A percentile compares a stretch with the other conserved stretches of the same genome.
Evolutionary conservation across 2,329 filamentous ascomycete genomes (phyloP).

Genomic region (Fusarium avenaceum): DNA sequence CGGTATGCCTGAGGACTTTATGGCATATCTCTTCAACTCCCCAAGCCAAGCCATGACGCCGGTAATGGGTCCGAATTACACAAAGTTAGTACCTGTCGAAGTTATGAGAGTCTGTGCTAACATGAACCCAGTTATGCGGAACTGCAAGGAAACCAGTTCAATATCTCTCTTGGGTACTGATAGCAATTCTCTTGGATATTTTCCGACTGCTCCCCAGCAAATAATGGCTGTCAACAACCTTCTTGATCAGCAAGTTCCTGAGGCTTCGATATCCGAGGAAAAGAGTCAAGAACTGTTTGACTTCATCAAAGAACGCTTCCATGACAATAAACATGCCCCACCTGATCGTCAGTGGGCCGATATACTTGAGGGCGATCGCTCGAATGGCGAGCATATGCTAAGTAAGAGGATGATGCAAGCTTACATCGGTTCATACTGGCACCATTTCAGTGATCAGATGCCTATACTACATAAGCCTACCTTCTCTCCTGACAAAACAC

Average conservation of each 20-base stretch:
- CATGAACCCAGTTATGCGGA: slow-evolving; percentile 64
- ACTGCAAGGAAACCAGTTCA: slow-evolving; percentile 57
- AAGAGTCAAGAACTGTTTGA: slow-evolving; percentile 88
- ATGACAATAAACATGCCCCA: slow-evolving; percentile 81
- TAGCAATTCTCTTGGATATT: slow-evolving; percentile 65
- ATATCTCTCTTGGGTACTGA: slow-evolving; percentile 64
- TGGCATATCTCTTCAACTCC: slow-evolving; percentile 83
- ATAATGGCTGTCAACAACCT: slow-evolving; percentile 92
- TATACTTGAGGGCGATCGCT: slow-evolving; percentile 83
- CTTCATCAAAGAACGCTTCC: slow-evolving; percentile 84
- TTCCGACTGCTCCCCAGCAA: slow-evolving; percentile 75
- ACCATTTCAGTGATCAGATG: slow-evolving; percentile 92
- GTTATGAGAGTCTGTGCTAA: slow-evolving; percentile 43
- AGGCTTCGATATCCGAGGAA: slow-evolving; percentile 85
- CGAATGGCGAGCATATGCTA: slow-evolving; percentile 74
- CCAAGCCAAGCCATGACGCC: slow-evolving; percentile 56
- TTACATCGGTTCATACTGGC: slow-evolving; percentile 94
- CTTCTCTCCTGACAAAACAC: slow-evolving; percentile 88
- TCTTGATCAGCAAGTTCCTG: slow-evolving; percentile 82
- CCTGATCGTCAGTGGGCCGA: slow-evolving; percentile 81
- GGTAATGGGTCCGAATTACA: slow-evolving; percentile 59
- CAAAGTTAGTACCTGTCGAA: slow-evolving; percentile 60
- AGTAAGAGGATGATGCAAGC: slow-evolving; percentile 96
- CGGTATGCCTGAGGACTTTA: slow-evolving; percentile 88
- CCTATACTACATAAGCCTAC: slow-evolving; percentile 96